A percentile compares a stretch with the other conserved stretches of the same genome.
Evolutionary conservation across 1,139 yeast genomes (phyloP).

Genomic region (Pneumocystis canis): DNA sequence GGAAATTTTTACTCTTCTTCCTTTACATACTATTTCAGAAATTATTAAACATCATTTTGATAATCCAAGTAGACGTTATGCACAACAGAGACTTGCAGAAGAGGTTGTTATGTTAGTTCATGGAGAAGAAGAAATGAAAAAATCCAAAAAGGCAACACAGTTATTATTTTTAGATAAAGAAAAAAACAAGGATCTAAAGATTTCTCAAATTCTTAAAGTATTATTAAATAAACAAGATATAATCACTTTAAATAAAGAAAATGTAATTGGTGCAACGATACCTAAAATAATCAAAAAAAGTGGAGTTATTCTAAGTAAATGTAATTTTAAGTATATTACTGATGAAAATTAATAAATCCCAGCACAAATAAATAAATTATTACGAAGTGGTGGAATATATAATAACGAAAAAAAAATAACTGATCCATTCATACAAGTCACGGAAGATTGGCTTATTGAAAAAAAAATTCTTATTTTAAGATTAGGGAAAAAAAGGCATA

Average conservation of each 20-base stretch:
- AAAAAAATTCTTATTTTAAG: background rate
- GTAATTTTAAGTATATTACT: background rate
- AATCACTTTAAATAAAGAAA: constrained; percentile 26
- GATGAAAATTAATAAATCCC: background rate
- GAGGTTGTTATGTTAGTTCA: constrained; percentile 81
- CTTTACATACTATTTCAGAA: constrained; percentile 41
- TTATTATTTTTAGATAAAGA: constrained; percentile 50
- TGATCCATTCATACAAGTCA: background rate
- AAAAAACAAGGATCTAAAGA: constrained; percentile 27
- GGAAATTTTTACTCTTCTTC: constrained; percentile 65
- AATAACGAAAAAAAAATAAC: background rate
- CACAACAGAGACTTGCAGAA: constrained; percentile 62
- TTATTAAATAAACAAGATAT: constrained; percentile 52
- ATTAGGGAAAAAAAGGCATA: background rate
- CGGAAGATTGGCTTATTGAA: background rate
- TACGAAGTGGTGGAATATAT: background rate
- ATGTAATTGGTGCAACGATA: constrained; percentile 27
- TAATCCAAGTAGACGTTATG: constrained; percentile 51
- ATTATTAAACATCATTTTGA: constrained; percentile 38
- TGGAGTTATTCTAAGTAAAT: constrained; percentile 21
- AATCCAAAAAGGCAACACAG: constrained; percentile 48
- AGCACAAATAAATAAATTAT: background rate
- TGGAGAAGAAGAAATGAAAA: constrained; percentile 61
- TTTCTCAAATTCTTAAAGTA: constrained; percentile 41
- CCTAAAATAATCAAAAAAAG: constrained; percentile 13